A percentile compares a stretch with the other conserved stretches of the same genome.
phyloP scores from a whole-genome alignment of 2,329 filamentous ascomycete species.

The Hortaea werneckii region DNA sequence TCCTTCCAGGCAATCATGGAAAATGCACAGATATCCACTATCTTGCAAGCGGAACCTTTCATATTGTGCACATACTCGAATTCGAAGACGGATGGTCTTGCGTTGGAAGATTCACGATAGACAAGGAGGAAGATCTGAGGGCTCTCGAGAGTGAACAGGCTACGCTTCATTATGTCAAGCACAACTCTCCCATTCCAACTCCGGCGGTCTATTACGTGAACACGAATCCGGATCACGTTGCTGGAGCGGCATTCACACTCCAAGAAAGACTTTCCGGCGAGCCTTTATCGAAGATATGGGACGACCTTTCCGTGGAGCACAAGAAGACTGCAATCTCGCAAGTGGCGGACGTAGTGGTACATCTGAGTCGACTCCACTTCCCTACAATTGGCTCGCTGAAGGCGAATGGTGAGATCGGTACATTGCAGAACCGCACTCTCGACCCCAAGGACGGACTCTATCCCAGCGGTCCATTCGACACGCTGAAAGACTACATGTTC shows the following conservation, averaged over 20 bases:
- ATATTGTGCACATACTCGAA: background rate
- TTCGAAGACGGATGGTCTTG: slow-evolving; percentile 10
- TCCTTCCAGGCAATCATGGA: slow-evolving; percentile 5
- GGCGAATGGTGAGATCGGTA: background rate
- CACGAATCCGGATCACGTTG: slow-evolving; percentile 5
- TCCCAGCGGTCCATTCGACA: slow-evolving; percentile 3
- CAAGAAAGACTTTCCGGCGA: slow-evolving; percentile 8
- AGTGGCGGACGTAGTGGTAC: slow-evolving; percentile 5
- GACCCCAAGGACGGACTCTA: background rate
- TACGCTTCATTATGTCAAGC: slow-evolving; percentile 1
- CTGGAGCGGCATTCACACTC: slow-evolving; percentile 8
- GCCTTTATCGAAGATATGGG: slow-evolving; percentile 2
- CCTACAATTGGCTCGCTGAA: background rate
- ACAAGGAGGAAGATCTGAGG: background rate
- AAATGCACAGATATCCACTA: slow-evolving; percentile 2
- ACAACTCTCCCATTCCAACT: slow-evolving; percentile 8
- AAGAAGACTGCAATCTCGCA: slow-evolving; percentile 5
- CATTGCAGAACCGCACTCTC: background rate
- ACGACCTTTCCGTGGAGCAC: slow-evolving; percentile 1
- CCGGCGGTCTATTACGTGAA: slow-evolving; percentile 8
- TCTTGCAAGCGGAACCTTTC: background rate
- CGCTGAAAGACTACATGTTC: background rate
- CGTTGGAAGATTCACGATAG: slow-evolving; percentile 8
- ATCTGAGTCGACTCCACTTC: slow-evolving; percentile 2
- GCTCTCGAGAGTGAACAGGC: slow-evolving; percentile 7